Conservation (phyloP, 805 yeast species). For the Starmerella gropengiesseri region DNA sequence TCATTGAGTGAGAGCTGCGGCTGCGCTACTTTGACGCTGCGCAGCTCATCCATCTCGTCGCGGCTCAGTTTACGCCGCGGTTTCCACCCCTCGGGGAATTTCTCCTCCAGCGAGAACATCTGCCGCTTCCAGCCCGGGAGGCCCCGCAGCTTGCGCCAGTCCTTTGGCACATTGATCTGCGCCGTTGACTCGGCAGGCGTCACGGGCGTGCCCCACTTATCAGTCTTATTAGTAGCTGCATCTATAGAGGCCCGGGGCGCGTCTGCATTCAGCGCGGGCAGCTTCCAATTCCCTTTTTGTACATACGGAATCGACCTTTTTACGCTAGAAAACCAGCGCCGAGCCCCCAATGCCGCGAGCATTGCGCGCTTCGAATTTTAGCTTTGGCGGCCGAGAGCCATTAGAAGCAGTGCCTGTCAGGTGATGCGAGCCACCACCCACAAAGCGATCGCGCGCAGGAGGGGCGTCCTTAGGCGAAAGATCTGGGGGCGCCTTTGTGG, state of each 20-base stretch:
- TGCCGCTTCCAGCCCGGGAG: conserved; percentile 65
- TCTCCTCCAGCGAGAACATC: conserved; percentile 49
- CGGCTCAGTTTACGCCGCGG: conserved; percentile 60
- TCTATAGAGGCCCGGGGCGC: neutral
- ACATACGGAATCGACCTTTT: conserved; percentile 19
- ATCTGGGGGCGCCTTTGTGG: too few species aligned
- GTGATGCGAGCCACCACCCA: too few species aligned
- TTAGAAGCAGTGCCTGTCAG: neutral
- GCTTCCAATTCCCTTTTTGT: conserved; percentile 28
- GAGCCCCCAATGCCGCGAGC: conserved; percentile 2
- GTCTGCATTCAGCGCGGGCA: conserved; percentile 25
- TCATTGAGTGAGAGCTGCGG: conserved; percentile 55
- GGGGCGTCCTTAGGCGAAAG: too few species aligned
- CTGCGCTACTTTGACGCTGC: conserved; percentile 39
- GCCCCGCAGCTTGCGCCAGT: conserved; percentile 35
- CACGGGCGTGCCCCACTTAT: conserved; percentile 6
- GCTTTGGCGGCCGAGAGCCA: neutral
- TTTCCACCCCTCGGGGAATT: conserved; percentile 53
- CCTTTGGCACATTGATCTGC: conserved; percentile 33
- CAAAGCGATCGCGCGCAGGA: too few species aligned
- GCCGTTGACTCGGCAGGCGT: neutral
- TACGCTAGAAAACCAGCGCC: conserved; percentile 2
- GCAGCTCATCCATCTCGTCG: conserved; percentile 54
- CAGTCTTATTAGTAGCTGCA: neutral
- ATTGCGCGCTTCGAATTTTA: neutral